Conservation (phyloP, 805 yeast species). For the Candida sanyiensis region DNA sequence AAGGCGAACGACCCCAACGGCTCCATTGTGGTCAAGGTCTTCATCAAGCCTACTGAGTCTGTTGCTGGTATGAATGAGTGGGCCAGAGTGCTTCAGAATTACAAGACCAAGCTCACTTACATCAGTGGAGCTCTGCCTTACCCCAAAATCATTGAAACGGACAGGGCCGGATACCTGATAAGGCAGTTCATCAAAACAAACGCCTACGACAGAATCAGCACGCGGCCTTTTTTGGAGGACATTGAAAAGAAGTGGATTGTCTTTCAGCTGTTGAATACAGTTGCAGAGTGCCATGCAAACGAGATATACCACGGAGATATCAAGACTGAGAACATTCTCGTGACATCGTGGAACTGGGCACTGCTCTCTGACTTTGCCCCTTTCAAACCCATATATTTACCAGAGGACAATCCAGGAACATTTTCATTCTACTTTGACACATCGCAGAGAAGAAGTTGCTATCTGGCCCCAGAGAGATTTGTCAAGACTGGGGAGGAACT, state of each 20-base stretch:
- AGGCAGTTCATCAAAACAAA: constrained; percentile 77
- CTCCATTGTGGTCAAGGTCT: constrained; percentile 68
- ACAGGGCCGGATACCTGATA: constrained; percentile 84
- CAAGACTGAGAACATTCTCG: constrained; percentile 81
- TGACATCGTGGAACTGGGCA: constrained; percentile 87
- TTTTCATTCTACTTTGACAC: constrained; percentile 91
- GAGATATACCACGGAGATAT: constrained; percentile 83
- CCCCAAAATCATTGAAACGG: constrained; percentile 73
- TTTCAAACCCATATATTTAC: constrained; percentile 77
- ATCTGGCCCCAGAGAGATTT: constrained; percentile 92
- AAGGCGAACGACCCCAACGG: constrained; percentile 74
- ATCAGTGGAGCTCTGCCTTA: constrained; percentile 67
- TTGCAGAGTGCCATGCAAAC: constrained; percentile 56
- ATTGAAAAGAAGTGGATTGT: constrained; percentile 81
- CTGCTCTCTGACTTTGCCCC: constrained; percentile 77
- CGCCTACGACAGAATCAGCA: constrained; percentile 79
- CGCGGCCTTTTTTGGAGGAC: constrained; percentile 79
- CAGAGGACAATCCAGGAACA: constrained; percentile 90
- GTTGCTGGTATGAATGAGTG: constrained; percentile 20
- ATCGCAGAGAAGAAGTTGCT: constrained; percentile 79
- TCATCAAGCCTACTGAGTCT: constrained; percentile 62
- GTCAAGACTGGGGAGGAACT: constrained; percentile 23
- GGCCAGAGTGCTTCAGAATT: constrained; percentile 25
- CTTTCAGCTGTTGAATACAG: constrained; percentile 66
- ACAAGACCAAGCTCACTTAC: constrained; percentile 37